Base-by-base conservation (phyloP, 768 basidiomycete genomes). In the Boletus rubroflammeus region DNA sequence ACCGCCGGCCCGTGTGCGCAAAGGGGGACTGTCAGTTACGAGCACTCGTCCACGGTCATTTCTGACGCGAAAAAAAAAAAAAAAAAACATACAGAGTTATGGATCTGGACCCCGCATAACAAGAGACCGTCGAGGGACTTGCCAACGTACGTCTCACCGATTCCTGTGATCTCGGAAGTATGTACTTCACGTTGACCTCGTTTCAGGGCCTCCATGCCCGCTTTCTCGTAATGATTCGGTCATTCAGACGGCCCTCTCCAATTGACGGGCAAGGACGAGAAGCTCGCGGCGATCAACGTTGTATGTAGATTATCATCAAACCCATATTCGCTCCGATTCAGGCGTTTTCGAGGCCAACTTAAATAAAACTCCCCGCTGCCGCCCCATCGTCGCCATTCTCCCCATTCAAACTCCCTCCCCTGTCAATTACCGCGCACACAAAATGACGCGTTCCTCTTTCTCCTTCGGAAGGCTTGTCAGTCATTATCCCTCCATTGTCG, bases 251-350 rank as follows among this genome's bases (percentile, higher is more conserved):
- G 63, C 68, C 47, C 62, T 56, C 60, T 55, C 51, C 60, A 59
- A 64, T 61, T 55, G 61, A 61, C 68, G 70, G 68, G 51, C 51
- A 69, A 60, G 49, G 49, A 49, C 40, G 53, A 61, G 65, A 71
- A 69, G 61, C 40, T 66, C 68, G 65, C 69, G 69, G 69, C 71
- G 69, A 70, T 70, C 69, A 70, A 71, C 63, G 55, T 47, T 67
- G 61, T 58, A 67, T 60, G 70, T 61, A 66, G 70, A 70, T 72
- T 70, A 72, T 67, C 65, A 66, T 69, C 64, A 70, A 58, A 56
- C 51, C 58, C 58, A 68, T 72, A 70, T 70, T 61, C 64, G 63
- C 67, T 63, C 67, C 62, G 63, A 67, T 55, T 55, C 35, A 60
- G 50, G 40, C 55, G 54, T 62, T 59, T 68, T 67, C 58, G 43